Evolutionary conservation across 352 stramenopile genomes (phyloP).

Genomic region (Blastocystis sp.): DNA sequence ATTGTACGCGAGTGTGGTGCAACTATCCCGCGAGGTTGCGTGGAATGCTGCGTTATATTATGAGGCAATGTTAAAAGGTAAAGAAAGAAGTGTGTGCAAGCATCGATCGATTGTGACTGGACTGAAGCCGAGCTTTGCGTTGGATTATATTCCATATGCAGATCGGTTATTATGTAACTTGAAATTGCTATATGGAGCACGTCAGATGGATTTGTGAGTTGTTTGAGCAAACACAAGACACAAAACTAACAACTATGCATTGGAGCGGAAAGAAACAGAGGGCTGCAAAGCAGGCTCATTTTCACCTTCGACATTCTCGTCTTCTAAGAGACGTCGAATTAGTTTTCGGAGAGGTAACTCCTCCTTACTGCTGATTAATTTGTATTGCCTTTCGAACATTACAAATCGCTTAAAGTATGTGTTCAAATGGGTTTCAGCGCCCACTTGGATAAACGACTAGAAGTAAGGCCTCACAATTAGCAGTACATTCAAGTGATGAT

Average conservation of each 20-base stretch:
- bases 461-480: neutral
- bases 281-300: conserved; percentile 62
- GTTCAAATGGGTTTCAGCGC: conserved; percentile 89
- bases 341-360: conserved; percentile 85
- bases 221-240: neutral
- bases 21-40: neutral
- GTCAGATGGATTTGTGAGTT: neutral
- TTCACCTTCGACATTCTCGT: conserved; percentile 9
- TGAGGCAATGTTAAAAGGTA: neutral
- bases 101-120: neutral
- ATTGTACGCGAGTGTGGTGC: neutral
- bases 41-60: neutral
- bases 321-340: conserved; percentile 77
- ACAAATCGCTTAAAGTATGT: conserved; percentile 97
- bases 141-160: neutral
- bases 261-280: neutral
- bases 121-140: neutral
- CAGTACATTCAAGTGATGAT: conserved; percentile 77
- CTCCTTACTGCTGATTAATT: conserved; percentile 83
- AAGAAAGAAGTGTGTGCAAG: neutral
- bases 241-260: conserved; percentile 30
- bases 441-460: conserved; percentile 81
- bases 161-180: neutral
- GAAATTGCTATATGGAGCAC: conserved; percentile 4
- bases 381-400: conserved; percentile 87